Evolutionary conservation across 176 grass and related monocot genomes (phyloP).

Genomic region (Hsuehochloa calcarea): DNA sequence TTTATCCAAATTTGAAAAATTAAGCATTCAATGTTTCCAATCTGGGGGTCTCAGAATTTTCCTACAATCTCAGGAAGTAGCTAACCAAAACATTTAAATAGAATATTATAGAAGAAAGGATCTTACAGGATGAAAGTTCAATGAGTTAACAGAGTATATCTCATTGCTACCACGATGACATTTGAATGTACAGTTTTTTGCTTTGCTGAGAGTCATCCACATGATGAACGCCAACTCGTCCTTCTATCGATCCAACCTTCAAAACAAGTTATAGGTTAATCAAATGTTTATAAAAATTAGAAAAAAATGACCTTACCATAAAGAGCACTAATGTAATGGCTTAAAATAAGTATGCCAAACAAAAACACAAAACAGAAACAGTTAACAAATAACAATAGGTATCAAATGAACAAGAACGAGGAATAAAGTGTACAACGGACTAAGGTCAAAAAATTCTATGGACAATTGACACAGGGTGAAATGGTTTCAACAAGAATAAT

Average conservation of each 20-base stretch:
- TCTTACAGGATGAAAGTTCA: slow-evolving; percentile 95
- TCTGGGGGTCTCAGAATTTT: not conserved
- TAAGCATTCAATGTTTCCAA: not conserved
- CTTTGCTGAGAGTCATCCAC: slow-evolving; percentile 82
- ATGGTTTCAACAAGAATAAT: not conserved
- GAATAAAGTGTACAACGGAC: not conserved
- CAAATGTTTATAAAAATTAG: not conserved
- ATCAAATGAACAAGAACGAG: not conserved
- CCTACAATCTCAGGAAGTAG: not conserved
- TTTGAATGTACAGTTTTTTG: slow-evolving; percentile 97
- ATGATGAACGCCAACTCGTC: slow-evolving; percentile 92
- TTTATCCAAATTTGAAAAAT: not conserved
- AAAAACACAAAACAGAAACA: slow-evolving; percentile 18
- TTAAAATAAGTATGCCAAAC: not conserved
- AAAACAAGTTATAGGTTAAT: slow-evolving; percentile 28
- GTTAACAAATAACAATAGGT: not conserved
- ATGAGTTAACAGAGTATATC: slow-evolving; percentile 83
- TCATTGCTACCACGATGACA: slow-evolving; percentile 76
- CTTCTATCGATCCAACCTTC: slow-evolving; percentile 92
- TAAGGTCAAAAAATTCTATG: not conserved
- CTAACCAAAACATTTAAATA: slow-evolving; percentile 13
- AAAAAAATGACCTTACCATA: not conserved
- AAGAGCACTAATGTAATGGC: not conserved
- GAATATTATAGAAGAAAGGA: not conserved
- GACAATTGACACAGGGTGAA: not conserved